Evolutionary conservation across 139 green algal genomes (phyloP).

Genomic region (Coccomyxa sp.): DNA sequence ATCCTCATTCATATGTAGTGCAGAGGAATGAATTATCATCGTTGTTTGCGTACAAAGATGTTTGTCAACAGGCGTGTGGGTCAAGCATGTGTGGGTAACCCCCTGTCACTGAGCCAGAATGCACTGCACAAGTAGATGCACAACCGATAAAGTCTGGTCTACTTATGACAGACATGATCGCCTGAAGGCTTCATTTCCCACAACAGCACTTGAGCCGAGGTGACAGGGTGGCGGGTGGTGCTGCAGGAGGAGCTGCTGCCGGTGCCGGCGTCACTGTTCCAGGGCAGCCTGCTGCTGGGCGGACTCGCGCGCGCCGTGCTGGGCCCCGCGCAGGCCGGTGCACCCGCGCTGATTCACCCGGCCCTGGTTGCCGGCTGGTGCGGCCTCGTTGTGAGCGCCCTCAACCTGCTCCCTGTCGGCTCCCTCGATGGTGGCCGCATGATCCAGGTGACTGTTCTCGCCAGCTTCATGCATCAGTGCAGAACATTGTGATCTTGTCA

Average conservation of each 20-base stretch:
- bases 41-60: no score
- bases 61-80: no score
- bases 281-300: conserved; percentile 74
- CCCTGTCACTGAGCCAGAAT: no score
- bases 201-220: no score
- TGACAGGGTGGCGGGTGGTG: neutral
- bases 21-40: no score
- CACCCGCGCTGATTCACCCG: conserved; percentile 37
- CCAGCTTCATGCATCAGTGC: neutral
- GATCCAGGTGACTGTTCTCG: conserved; percentile 37
- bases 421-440: conserved; percentile 75
- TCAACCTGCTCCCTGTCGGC: conserved; percentile 84
- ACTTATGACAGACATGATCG: no score
- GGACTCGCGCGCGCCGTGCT: conserved; percentile 47
- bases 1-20: no score
- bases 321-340: conserved; percentile 10
- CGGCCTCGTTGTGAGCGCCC: conserved; percentile 69
- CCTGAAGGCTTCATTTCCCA: no score
- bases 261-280: conserved; percentile 76
- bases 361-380: conserved; percentile 77
- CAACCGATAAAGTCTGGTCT: no score
- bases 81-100: no score
- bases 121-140: no score
- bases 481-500: no score
- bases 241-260: conserved; percentile 64